Percentiles rank a stretch among this genome's conserved stretches.
Conservation (phyloP, 78 protist species). For the Thecamonas trahens region DNA sequence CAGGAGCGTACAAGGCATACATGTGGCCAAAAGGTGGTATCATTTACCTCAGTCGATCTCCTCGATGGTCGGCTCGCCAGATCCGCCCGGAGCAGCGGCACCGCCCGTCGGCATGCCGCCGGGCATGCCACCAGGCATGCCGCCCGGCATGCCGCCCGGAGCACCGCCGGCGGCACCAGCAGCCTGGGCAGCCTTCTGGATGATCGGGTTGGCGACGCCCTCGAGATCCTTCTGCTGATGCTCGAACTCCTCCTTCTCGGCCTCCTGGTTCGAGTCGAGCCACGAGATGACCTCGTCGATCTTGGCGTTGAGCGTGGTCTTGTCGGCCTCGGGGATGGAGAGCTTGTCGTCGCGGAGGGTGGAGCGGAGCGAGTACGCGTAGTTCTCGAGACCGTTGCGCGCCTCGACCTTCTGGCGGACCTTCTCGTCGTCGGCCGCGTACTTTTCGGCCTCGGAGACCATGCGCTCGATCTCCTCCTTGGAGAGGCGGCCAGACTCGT, state of each 20-base stretch:
- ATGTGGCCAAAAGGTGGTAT: too few species aligned
- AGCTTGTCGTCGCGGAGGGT: slow-evolving; percentile 17
- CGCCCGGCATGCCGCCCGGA: slow-evolving; percentile 66
- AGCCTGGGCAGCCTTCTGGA: slow-evolving; percentile 50
- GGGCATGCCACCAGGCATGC: slow-evolving; percentile 59
- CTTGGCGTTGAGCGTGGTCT: not conserved
- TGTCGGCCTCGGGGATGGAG: slow-evolving; percentile 42
- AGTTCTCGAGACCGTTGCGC: slow-evolving; percentile 76
- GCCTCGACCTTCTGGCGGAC: slow-evolving; percentile 57
- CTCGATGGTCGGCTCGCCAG: slow-evolving; percentile 21
- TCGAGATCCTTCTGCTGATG: slow-evolving; percentile 80
- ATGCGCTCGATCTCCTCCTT: slow-evolving; percentile 89
- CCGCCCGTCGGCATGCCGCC: slow-evolving; percentile 5
- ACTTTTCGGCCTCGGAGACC: slow-evolving; percentile 90
- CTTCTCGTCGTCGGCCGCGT: slow-evolving; percentile 75
- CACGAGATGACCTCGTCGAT: slow-evolving; percentile 23
- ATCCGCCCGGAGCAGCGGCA: not conserved
- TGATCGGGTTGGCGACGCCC: slow-evolving; percentile 81
- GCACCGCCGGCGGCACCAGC: slow-evolving; percentile 55
- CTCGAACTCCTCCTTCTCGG: slow-evolving; percentile 79
- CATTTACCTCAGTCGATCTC: slow-evolving; percentile 38
- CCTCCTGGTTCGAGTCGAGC: slow-evolving; percentile 25
- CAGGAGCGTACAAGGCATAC: too few species aligned
- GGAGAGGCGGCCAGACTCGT: slow-evolving; percentile 89
- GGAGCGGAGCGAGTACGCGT: slow-evolving; percentile 55